Evolutionary conservation across 768 basidiomycete species (phyloP), one percentile per base, ranked within the genome.

Genomic region (Mycena latifolia): DNA sequence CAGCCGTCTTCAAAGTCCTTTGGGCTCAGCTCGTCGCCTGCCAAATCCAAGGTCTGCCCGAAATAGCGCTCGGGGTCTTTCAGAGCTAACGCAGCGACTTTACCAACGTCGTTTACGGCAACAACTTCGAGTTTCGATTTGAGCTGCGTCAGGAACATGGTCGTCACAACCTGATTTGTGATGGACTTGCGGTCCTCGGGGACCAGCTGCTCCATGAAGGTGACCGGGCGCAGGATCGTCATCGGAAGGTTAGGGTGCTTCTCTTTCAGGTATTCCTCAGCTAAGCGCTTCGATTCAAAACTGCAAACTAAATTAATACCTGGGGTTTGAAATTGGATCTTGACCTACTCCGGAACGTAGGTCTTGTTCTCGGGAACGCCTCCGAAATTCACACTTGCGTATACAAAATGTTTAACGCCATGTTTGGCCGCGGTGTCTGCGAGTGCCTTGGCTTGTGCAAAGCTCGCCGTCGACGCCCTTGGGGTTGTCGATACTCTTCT

Each of bases 171-270:
- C 0, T 31, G 27, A 7, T 29, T 31, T 1, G n/a, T 18, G 17
- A 41, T 24, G 1, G 63, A 48, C 7, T 25, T 28, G 39, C 63
- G 67, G 33, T 64, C 55, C 1, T 41, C 56, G 22, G 22, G 7
- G 14, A 59, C 61, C 20, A 65, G 37, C 29, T 64, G 63, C 47
- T 69, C 67, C 63, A 69, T 69, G 50, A 69, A 69, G 1, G 67
- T 65, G 7, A 53, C 50, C 5, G 67, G 67, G 5, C 67, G 67
- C 50, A 69, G 63, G 45, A 69, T 61, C 17, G 67, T 65, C 50
- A n/a, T 39, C n/a, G 67, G 54, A 0, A 69, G 58, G 41, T 65
- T 53, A n/a, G n/a, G n/a, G n/a, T n/a, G n/a, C 2, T 39, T 61
- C 1, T 17, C 17, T 27, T 45, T 22, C 22, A 69, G 28, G 53